A percentile compares a stretch with the other conserved stretches of the same genome.
Evolutionary conservation across 805 yeast species (phyloP).

Genomic region (Danielozyma ontarioensis): DNA sequence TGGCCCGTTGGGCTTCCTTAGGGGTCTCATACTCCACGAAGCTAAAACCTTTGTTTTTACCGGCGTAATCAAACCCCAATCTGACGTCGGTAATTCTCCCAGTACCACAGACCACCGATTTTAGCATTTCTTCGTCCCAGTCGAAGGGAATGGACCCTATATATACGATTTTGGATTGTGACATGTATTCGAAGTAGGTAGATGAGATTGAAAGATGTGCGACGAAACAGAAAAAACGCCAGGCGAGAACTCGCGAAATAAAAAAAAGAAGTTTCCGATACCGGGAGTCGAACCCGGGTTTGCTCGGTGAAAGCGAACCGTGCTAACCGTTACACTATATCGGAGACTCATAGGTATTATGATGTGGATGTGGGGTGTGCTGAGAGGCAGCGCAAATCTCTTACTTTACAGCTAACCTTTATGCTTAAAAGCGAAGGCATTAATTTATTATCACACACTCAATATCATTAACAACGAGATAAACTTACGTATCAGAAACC

Average conservation of each 20-base stretch:
- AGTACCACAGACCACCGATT: constrained; percentile 63
- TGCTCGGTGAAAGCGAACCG: constrained; percentile 84
- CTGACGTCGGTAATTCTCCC: constrained; percentile 69
- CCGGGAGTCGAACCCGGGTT: constrained; percentile 87
- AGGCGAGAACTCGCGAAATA: constrained; percentile 87
- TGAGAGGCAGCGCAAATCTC: no score
- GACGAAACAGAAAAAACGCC: constrained; percentile 35
- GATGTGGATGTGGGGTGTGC: neutral
- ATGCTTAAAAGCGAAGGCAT: no score
- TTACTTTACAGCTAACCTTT: no score
- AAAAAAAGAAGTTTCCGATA: constrained; percentile 43
- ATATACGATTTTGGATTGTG: constrained; percentile 17
- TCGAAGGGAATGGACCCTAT: constrained; percentile 64
- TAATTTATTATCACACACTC: no score
- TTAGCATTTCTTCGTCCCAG: constrained; percentile 62
- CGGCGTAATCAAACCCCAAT: constrained; percentile 52
- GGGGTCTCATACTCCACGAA: constrained; percentile 55
- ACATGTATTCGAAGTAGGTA: no score
- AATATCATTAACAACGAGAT: no score
- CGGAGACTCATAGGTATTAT: no score
- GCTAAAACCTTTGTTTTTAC: constrained; percentile 62
- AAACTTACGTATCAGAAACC: no score
- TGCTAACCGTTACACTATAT: constrained; percentile 80
- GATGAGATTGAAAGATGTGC: neutral
- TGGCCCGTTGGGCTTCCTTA: constrained; percentile 48